Percentiles rank a stretch among this genome's conserved stretches.
phyloP scores from a whole-genome alignment of 2,329 filamentous ascomycete genomes.

The Trematosphaeria pertusa region DNA sequence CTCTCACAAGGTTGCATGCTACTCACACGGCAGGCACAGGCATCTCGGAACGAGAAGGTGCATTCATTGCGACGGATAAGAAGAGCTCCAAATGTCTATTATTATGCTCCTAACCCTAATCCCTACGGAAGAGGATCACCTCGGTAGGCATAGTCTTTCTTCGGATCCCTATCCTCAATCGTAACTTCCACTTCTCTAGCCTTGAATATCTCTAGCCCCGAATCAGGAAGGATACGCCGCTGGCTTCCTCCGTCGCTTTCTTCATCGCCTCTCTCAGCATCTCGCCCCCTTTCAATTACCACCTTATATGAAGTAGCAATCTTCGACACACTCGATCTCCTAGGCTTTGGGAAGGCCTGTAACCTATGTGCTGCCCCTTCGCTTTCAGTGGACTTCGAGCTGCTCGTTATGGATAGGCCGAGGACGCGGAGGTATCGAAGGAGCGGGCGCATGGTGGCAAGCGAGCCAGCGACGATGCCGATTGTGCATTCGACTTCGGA shows the following conservation, averaged over 20 bases:
- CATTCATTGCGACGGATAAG: too few species aligned
- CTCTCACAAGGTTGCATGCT: too few species aligned
- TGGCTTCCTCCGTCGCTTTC: slow-evolving; percentile 32
- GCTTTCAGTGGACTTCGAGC: slow-evolving; percentile 1
- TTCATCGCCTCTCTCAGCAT: neutral
- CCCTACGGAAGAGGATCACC: too few species aligned
- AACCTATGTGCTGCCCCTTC: neutral
- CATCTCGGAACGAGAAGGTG: too few species aligned
- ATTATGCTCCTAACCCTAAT: too few species aligned
- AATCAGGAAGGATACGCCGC: slow-evolving; percentile 40
- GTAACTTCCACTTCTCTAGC: neutral
- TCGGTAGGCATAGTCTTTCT: neutral
- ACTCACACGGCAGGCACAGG: too few species aligned
- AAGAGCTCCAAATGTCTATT: too few species aligned
- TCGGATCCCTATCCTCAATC: neutral
- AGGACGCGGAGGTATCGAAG: slow-evolving; percentile 31
- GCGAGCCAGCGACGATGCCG: slow-evolving; percentile 54
- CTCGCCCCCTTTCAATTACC: neutral
- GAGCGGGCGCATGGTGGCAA: slow-evolving; percentile 52
- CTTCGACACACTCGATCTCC: neutral
- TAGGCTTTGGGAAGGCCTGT: neutral
- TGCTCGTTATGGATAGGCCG: slow-evolving; percentile 23
- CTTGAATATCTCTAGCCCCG: slow-evolving; percentile 23
- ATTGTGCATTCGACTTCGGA: slow-evolving; percentile 53
- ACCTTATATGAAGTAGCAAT: neutral